Evolutionary conservation across 805 yeast genomes (phyloP).

Genomic region (Saccharomycopsis fibuligera): DNA sequence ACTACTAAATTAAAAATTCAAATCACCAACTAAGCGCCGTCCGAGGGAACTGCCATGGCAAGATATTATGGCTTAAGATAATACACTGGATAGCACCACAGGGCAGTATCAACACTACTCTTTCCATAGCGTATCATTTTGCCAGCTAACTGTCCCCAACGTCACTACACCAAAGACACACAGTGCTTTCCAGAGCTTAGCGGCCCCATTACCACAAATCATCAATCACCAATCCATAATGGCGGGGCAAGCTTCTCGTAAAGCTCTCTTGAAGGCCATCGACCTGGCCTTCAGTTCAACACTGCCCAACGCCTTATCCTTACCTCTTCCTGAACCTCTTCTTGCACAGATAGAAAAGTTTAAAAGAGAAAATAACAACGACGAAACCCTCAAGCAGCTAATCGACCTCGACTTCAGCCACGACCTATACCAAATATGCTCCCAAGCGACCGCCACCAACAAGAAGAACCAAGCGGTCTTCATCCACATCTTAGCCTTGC

Average conservation of each 20-base stretch:
- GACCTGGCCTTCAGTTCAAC: constrained; percentile 10
- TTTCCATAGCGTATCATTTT: too few species aligned
- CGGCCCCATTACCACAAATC: too few species aligned
- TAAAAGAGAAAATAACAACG: constrained; percentile 5
- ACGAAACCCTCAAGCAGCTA: constrained; percentile 2
- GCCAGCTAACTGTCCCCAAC: too few species aligned
- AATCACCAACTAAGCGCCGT: too few species aligned
- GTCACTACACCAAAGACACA: too few species aligned
- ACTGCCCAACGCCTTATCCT: not conserved
- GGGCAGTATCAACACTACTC: too few species aligned
- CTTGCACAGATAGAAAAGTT: constrained; percentile 4
- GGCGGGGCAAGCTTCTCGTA: not conserved
- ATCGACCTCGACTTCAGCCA: constrained; percentile 6
- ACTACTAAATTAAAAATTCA: too few species aligned
- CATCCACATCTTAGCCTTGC: constrained; percentile 10
- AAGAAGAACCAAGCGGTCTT: constrained; percentile 11
- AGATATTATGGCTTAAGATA: too few species aligned
- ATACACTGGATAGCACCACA: too few species aligned
- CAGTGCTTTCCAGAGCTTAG: too few species aligned
- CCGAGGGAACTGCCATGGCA: too few species aligned
- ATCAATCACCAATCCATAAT: too few species aligned
- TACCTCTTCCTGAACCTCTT: constrained; percentile 9
- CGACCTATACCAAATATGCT: constrained; percentile 5
- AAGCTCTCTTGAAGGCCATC: not conserved
- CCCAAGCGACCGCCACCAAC: constrained; percentile 3